phyloP scores from a whole-genome alignment of 371 early-diverging fungal genomes.

The Coemansia sp. region DNA sequence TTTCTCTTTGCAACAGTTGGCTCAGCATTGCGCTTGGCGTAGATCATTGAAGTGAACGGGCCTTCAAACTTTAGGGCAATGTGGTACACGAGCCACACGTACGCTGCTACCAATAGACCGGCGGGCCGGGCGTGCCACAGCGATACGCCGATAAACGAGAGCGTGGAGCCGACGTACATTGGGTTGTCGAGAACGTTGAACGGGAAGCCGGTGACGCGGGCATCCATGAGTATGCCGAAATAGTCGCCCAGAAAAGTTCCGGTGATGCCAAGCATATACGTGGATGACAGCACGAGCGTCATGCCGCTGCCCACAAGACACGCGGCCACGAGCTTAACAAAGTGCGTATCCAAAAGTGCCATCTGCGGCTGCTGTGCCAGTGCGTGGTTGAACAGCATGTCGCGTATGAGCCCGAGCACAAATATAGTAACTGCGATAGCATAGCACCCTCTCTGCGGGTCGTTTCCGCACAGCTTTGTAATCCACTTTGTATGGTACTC shows the following conservation, averaged over 20 bases:
- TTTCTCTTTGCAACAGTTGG: constrained; percentile 13
- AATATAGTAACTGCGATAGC: constrained; percentile 79
- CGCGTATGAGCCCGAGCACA: constrained; percentile 75
- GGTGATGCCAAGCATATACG: constrained; percentile 82
- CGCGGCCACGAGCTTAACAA: constrained; percentile 56
- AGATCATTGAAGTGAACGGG: constrained; percentile 79
- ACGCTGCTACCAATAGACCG: constrained; percentile 67
- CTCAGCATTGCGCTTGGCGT: constrained; percentile 60
- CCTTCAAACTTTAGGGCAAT: constrained; percentile 78
- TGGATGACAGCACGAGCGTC: constrained; percentile 78
- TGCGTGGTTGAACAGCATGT: constrained; percentile 70
- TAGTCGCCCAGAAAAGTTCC: constrained; percentile 94
- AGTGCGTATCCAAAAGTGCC: constrained; percentile 54
- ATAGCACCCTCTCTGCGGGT: constrained; percentile 73
- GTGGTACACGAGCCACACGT: constrained; percentile 71
- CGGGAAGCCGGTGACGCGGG: constrained; percentile 84
- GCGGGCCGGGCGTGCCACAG: constrained; percentile 68
- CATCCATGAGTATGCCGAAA: constrained; percentile 89
- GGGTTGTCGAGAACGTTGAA: constrained; percentile 90
- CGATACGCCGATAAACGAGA: constrained; percentile 81
- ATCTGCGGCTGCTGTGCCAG: constrained; percentile 66
- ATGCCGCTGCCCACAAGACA: constrained; percentile 66
- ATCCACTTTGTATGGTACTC: constrained; percentile 75
- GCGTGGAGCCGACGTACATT: constrained; percentile 91
- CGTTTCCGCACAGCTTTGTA: constrained; percentile 70